Percentiles rank a stretch among this genome's conserved stretches.
Evolutionary conservation across 2,329 filamentous ascomycete genomes (phyloP).

Genomic region (Ploettnerulaceae sp.): DNA sequence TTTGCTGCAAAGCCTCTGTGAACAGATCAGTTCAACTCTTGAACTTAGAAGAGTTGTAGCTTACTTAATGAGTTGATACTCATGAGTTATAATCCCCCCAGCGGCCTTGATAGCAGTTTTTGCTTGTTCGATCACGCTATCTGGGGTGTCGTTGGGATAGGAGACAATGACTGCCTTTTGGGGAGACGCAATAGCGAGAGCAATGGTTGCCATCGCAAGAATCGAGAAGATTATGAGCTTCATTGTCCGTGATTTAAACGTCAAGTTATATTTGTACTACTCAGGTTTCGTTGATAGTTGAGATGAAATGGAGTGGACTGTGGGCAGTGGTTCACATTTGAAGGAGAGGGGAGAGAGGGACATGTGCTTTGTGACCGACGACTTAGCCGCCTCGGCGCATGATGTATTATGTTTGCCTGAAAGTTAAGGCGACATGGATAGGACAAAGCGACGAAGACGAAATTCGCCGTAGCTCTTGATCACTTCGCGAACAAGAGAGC

Average conservation of each 20-base stretch:
- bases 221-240: conserved; percentile 54
- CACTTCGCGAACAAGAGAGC: too few relatives aligned
- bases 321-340: too few relatives aligned
- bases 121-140: conserved; percentile 63
- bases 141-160: conserved; percentile 64
- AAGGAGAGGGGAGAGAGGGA: not conserved
- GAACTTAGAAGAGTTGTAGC: conserved; percentile 26
- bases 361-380: not conserved
- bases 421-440: too few relatives aligned
- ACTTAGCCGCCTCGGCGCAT: not conserved
- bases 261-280: not conserved
- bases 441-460: too few relatives aligned
- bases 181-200: conserved; percentile 49
- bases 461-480: too few relatives aligned
- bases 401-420: not conserved
- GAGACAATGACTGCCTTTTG: conserved; percentile 74
- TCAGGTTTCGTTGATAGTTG: too few relatives aligned
- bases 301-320: too few relatives aligned
- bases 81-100: conserved; percentile 74
- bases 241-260: conserved; percentile 44
- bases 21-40: not conserved
- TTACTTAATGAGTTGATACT: conserved; percentile 65
- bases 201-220: conserved; percentile 52
- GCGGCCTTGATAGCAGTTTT: conserved; percentile 65
- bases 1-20: conserved; percentile 72